Conservation (phyloP, 257 asterid genomes). For the Gentiana dahurica region DNA sequence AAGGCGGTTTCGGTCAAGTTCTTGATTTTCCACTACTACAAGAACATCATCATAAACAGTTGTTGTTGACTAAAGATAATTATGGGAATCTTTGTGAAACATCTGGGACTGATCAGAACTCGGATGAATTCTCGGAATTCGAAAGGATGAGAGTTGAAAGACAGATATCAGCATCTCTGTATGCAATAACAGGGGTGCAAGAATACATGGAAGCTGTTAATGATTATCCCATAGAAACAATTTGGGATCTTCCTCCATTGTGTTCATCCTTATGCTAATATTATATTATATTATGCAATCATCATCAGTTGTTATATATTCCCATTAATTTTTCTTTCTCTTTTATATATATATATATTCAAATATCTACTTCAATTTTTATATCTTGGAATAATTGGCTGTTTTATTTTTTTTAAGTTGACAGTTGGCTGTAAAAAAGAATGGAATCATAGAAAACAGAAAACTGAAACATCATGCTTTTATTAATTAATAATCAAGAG, state of each 20-base stretch:
- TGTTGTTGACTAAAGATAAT: conserved; percentile 8
- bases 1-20: background rate
- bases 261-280: conserved; percentile 25
- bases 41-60: conserved; percentile 6
- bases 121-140: conserved; percentile 25
- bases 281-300: background rate
- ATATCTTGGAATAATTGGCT: no score
- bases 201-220: conserved; percentile 51
- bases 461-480: no score
- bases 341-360: no score
- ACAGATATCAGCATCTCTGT: conserved; percentile 76
- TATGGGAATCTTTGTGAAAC: conserved; percentile 2
- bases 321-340: no score
- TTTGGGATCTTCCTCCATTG: conserved; percentile 69
- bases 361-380: no score
- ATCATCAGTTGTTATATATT: no score
- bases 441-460: no score
- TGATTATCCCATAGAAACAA: conserved; percentile 38
- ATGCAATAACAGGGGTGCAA: conserved; percentile 66
- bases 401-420: no score
- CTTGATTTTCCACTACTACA: background rate
- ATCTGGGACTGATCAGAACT: background rate
- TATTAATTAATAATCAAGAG: no score
- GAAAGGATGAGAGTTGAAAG: conserved; percentile 58
- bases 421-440: no score